These are phyloP conservation scores for Boletus rex-veris DNA, from an alignment of 768 basidiomycete genomes.

Conservation along the genomic window DNA sequence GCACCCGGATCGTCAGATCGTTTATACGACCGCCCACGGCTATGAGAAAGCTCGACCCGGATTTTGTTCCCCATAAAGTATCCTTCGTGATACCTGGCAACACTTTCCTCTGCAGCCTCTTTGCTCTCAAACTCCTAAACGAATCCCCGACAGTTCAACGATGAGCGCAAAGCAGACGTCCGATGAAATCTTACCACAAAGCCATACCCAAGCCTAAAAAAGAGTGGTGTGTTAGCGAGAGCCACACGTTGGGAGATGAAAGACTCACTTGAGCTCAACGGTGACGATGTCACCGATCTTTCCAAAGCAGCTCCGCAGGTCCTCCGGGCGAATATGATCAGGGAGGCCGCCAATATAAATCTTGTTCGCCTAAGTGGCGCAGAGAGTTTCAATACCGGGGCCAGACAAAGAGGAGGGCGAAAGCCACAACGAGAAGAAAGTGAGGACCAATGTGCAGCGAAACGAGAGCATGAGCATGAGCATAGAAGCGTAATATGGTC, in stretches of 20 bases:
- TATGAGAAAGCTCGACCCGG: slow-evolving; percentile 81
- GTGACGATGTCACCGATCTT: slow-evolving; percentile 74
- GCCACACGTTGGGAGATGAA: slow-evolving; percentile 13
- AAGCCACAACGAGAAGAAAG: slow-evolving; percentile 46
- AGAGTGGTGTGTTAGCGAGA: slow-evolving; percentile 6
- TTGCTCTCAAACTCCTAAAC: slow-evolving; percentile 76
- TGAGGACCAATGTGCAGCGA: slow-evolving; percentile 37
- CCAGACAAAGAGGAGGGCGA: slow-evolving; percentile 42
- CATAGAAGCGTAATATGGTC: slow-evolving; percentile 26
- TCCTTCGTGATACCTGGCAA: slow-evolving; percentile 85
- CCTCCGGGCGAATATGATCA: slow-evolving; percentile 81
- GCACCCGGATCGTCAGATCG: slow-evolving; percentile 83
- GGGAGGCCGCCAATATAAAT: slow-evolving; percentile 90
- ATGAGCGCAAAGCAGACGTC: not conserved
- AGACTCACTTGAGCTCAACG: slow-evolving; percentile 79
- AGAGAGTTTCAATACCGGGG: slow-evolving; percentile 58
- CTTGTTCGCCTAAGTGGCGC: slow-evolving; percentile 84
- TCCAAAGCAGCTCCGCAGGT: slow-evolving; percentile 81
- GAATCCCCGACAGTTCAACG: not conserved
- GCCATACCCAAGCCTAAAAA: slow-evolving; percentile 73
- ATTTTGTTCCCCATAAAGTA: slow-evolving; percentile 93
- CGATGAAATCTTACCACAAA: slow-evolving; percentile 65
- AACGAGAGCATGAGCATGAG: not conserved
- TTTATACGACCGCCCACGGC: slow-evolving; percentile 77
- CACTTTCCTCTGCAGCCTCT: slow-evolving; percentile 82